phyloP scores from a whole-genome alignment of 106 monocot genomes.

The Dendrobium officinale region DNA sequence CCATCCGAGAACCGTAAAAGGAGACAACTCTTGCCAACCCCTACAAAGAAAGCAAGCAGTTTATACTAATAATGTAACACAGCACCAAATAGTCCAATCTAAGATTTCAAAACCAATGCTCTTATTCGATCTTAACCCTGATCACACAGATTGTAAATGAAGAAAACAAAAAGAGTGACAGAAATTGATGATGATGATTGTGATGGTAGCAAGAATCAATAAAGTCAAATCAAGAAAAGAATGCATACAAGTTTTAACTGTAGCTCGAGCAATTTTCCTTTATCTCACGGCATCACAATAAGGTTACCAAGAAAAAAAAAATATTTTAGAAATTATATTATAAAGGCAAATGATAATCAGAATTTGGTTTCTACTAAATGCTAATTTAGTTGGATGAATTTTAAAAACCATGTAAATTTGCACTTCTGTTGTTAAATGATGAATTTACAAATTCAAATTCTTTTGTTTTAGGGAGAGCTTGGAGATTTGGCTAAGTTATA shows the following conservation, averaged over 20 bases:
- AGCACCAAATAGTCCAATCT: not conserved
- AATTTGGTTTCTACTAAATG: no score
- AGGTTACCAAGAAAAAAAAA: not conserved
- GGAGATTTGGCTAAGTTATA: no score
- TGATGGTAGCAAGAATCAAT: not conserved
- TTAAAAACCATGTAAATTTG: no score
- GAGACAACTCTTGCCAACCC: conserved; percentile 31
- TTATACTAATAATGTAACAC: not conserved
- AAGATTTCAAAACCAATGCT: no score
- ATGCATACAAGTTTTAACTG: not conserved
- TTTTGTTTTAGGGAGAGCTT: no score
- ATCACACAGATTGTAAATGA: not conserved
- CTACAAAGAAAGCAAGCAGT: not conserved
- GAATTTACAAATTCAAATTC: no score
- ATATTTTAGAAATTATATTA: not conserved
- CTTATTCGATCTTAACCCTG: no score
- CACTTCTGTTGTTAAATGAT: no score
- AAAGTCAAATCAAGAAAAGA: not conserved
- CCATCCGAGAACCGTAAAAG: conserved; percentile 28
- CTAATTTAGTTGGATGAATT: no score
- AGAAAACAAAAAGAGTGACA: not conserved
- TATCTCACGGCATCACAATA: not conserved
- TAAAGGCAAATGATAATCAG: no score
- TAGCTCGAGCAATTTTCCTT: not conserved
- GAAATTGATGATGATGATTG: not conserved